Percentiles rank a stretch among this genome's conserved stretches.
phyloP scores from a whole-genome alignment of 1,139 yeast species.

The Zygotorulaspora mrakii region DNA sequence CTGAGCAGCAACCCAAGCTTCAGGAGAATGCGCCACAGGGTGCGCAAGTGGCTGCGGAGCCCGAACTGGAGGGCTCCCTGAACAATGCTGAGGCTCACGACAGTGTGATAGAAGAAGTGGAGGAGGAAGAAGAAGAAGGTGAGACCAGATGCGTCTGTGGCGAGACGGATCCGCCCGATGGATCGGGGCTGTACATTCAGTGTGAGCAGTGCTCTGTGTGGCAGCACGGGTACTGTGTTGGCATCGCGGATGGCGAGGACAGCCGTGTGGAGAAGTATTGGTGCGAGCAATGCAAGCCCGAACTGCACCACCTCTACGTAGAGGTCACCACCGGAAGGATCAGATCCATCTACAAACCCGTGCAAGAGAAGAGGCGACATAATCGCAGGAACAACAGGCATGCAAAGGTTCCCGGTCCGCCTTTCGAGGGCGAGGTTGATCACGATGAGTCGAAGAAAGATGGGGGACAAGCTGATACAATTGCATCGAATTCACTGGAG shows the following conservation, averaged over 20 bases:
- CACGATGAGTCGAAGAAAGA: too few species aligned
- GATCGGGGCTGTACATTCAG: constrained; percentile 63
- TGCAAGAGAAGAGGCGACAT: constrained; percentile 30
- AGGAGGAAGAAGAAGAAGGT: constrained; percentile 56
- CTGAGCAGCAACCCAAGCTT: neutral
- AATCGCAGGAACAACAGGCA: constrained; percentile 17
- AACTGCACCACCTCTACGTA: constrained; percentile 58
- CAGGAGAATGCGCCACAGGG: too few species aligned
- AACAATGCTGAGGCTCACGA: too few species aligned
- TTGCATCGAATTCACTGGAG: too few species aligned
- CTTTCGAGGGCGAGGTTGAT: constrained; percentile 18
- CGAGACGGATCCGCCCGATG: constrained; percentile 49
- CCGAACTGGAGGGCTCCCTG: constrained; percentile 18
- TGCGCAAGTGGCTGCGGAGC: neutral
- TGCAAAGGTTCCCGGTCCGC: constrained; percentile 2
- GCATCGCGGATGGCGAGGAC: constrained; percentile 57
- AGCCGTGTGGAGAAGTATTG: constrained; percentile 70
- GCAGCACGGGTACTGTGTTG: constrained; percentile 98
- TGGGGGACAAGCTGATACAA: too few species aligned
- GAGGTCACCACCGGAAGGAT: constrained; percentile 41
- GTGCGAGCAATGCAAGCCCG: constrained; percentile 89
- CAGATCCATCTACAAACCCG: constrained; percentile 44
- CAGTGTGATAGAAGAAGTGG: constrained; percentile 22
- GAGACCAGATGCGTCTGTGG: constrained; percentile 90
- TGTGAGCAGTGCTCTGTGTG: constrained; percentile 92